These are phyloP conservation scores for Lactifluus volemus DNA, from an alignment of 768 basidiomycete species.

Conservation along the genomic window DNA sequence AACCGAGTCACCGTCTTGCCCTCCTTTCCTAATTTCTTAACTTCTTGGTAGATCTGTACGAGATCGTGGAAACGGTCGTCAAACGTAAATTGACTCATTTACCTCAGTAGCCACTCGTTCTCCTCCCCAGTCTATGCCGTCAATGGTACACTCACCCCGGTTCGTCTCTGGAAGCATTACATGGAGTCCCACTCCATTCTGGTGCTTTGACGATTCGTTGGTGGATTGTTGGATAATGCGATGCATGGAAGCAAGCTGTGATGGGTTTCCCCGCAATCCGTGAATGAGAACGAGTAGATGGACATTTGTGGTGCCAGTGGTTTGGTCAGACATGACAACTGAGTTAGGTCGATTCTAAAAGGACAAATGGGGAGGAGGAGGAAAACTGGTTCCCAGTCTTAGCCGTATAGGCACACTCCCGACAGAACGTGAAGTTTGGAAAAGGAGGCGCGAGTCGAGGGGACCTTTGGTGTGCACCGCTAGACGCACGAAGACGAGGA, in stretches of 20 bases:
- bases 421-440: too few relatives aligned
- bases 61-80: background rate
- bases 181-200: conserved; percentile 40
- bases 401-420: too few relatives aligned
- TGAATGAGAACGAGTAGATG: conserved; percentile 33
- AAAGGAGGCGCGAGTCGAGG: too few relatives aligned
- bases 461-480: too few relatives aligned
- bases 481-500: too few relatives aligned
- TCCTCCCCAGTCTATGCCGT: conserved; percentile 79
- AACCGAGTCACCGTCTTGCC: conserved; percentile 57
- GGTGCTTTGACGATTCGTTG: conserved; percentile 20
- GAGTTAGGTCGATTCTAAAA: background rate
- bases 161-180: conserved; percentile 62
- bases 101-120: conserved; percentile 79
- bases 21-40: conserved; percentile 42
- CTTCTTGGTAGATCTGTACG: conserved; percentile 45
- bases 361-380: background rate
- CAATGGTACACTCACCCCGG: conserved; percentile 59
- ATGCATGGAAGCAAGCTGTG: conserved; percentile 50
- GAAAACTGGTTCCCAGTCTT: too few relatives aligned
- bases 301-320: background rate
- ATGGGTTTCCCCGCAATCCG: conserved; percentile 78
- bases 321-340: background rate
- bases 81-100: conserved; percentile 12
- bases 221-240: conserved; percentile 42